Percentiles rank a stretch among this genome's conserved stretches.
Evolutionary conservation across 2,329 filamentous ascomycete species (phyloP).

Genomic region (Aureobasidium subglaciale): DNA sequence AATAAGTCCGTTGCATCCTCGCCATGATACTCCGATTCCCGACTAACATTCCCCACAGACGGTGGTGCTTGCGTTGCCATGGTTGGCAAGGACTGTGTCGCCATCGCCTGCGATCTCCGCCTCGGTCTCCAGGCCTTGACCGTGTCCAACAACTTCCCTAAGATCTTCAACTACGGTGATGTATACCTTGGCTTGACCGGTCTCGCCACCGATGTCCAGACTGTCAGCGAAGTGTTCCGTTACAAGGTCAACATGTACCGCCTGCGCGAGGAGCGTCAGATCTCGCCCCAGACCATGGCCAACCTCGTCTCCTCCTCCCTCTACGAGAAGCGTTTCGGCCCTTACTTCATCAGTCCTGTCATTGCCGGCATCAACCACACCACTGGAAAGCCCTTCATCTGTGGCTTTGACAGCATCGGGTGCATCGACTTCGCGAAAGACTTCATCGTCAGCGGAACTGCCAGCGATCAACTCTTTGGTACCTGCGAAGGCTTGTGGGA

Average conservation of each 20-base stretch:
- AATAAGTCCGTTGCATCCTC: slow-evolving; percentile 64
- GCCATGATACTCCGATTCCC: not conserved
- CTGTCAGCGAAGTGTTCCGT: slow-evolving; percentile 93
- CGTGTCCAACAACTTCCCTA: slow-evolving; percentile 99
- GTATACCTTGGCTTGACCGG: slow-evolving; percentile 94
- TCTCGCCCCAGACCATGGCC: slow-evolving; percentile 88
- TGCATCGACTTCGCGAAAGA: slow-evolving; percentile 99
- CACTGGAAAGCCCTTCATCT: slow-evolving; percentile 92
- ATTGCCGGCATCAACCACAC: slow-evolving; percentile 93
- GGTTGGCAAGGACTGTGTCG: slow-evolving; percentile 99
- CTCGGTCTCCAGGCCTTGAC: slow-evolving; percentile 94
- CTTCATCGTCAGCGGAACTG: slow-evolving; percentile 96
- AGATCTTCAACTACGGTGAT: slow-evolving; percentile 96
- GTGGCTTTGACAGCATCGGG: slow-evolving; percentile 97
- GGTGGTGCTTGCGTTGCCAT: slow-evolving; percentile 96
- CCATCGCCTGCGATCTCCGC: slow-evolving; percentile 97
- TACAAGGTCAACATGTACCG: slow-evolving; percentile 99
- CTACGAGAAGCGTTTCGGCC: slow-evolving; percentile 93
- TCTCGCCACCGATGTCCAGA: slow-evolving; percentile 90
- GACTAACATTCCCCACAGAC: slow-evolving; percentile 39
- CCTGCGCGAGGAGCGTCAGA: slow-evolving; percentile 93
- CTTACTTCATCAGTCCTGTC: slow-evolving; percentile 92
- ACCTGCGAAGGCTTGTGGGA: slow-evolving; percentile 98
- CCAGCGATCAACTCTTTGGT: slow-evolving; percentile 95
- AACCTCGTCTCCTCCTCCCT: slow-evolving; percentile 87